Conservation (phyloP, 495 filamentous ascomycete species). For the Penicillium paradoxum region DNA sequence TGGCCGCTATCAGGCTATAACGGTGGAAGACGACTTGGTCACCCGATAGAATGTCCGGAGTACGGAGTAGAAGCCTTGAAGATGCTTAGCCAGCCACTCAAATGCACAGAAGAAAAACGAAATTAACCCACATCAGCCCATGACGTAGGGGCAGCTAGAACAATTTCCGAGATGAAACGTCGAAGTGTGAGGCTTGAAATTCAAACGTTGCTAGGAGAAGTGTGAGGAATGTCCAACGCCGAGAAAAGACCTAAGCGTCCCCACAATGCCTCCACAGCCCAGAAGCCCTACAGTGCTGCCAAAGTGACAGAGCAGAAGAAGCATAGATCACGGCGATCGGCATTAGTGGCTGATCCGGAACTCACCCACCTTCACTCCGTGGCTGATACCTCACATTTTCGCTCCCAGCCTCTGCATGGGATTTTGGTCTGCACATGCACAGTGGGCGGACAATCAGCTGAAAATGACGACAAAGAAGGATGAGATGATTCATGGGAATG, state of each 20-base stretch:
- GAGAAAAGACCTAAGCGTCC: background rate
- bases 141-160: conserved; percentile 1
- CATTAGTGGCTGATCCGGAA: conserved; percentile 20
- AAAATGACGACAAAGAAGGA: background rate
- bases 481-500: background rate
- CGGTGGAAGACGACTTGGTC: too few species aligned
- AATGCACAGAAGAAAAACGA: background rate
- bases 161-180: conserved; percentile 19
- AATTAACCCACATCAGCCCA: background rate
- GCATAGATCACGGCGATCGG: conserved; percentile 2
- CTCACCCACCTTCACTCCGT: background rate
- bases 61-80: background rate
- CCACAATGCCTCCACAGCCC: too few species aligned
- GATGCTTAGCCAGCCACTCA: background rate
- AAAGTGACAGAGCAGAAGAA: conserved; percentile 1
- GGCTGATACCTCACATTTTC: conserved; percentile 33
- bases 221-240: conserved; percentile 10
- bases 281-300: background rate
- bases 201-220: conserved; percentile 13
- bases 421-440: conserved; percentile 3
- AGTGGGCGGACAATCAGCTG: background rate
- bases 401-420: conserved; percentile 18
- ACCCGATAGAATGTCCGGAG: background rate
- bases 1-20: too few species aligned
- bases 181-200: conserved; percentile 14